Evolutionary conservation across 352 stramenopile genomes (phyloP).

Genomic region (Phytopythium cucurbitacearum): DNA sequence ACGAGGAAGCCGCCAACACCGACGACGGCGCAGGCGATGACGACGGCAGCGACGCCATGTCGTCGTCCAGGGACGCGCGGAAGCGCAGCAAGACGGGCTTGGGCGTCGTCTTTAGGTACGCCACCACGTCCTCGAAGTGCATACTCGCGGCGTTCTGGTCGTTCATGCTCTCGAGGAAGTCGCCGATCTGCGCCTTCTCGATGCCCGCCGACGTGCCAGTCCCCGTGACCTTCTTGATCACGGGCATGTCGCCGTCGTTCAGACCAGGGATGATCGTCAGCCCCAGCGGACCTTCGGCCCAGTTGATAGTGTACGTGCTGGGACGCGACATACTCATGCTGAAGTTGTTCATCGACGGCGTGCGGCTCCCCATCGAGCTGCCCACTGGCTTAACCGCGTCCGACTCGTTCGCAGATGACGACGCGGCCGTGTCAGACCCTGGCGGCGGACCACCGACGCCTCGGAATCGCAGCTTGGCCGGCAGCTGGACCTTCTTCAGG

Average conservation of each 20-base stretch:
- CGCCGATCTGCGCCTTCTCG: slow-evolving; percentile 76
- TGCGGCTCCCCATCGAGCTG: slow-evolving; percentile 13
- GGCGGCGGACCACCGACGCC: slow-evolving; percentile 62
- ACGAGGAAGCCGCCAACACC: slow-evolving; percentile 12
- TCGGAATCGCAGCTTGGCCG: slow-evolving; percentile 79
- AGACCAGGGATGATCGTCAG: slow-evolving; percentile 84
- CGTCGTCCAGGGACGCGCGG: slow-evolving; percentile 37
- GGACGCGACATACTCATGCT: slow-evolving; percentile 57
- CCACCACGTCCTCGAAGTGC: slow-evolving; percentile 80
- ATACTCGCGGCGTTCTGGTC: slow-evolving; percentile 57
- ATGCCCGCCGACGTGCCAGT: slow-evolving; percentile 77
- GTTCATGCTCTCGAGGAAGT: slow-evolving; percentile 83
- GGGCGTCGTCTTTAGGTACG: slow-evolving; percentile 73
- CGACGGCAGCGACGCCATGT: slow-evolving; percentile 11
- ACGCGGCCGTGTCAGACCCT: slow-evolving; percentile 12
- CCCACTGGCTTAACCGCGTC: not conserved
- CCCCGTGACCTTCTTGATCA: slow-evolving; percentile 87
- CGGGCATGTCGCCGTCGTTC: slow-evolving; percentile 68
- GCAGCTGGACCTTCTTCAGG: slow-evolving; percentile 84
- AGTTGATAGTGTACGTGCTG: slow-evolving; percentile 71
- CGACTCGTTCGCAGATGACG: not conserved
- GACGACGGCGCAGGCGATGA: slow-evolving; percentile 1
- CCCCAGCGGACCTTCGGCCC: slow-evolving; percentile 73
- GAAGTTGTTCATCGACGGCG: slow-evolving; percentile 31
- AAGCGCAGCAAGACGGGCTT: slow-evolving; percentile 79